Evolutionary conservation across 2,329 filamentous ascomycete species (phyloP), one percentile per base, ranked within the genome.

Genomic region (Cercospora sp.): DNA sequence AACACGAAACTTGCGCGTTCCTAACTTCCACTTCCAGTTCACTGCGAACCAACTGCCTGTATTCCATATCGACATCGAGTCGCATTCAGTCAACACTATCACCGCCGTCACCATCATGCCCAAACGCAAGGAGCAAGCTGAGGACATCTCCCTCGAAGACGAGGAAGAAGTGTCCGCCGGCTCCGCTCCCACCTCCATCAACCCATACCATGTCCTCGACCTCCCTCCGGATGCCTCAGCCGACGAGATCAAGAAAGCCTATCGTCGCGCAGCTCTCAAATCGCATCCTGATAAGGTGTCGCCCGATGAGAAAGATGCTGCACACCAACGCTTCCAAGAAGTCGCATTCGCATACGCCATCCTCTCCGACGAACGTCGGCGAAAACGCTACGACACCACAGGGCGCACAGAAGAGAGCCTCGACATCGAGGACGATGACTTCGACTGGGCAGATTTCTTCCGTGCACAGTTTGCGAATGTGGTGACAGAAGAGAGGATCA

Each of bases 301-400:
- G 13, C 65, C 66, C 91, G 85, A 88, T 24, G 82, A 90, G 63
- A 93, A 92, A 76, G 85, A 89, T 28, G 82, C 86, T 51, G 94
- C 95, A 1, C 90, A 97, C 74, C 84, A 85, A 69, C 90, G 87
- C 64, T 99, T 99, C 79, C 95, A 99, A 80, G 85, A 91, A 74
- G 89, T 99, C 74, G 94, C 94, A 26, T 94, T 97, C 76, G 94
- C 95, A 63, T 97, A 98, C 77, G 94, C 93, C 37, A 88, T 99
- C 61, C 91, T 99, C 40, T 97, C 92, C 34, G 92, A 97, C 74
- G 85, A 90, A 24, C 85, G 85, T 21, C 89, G 95, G 63, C 91
- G 95, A 73, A 89, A 89, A 74, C 91, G 92, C 68, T 99, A 97
- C 82, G 94, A 99, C 78, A 85, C 87, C 63, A 98, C 94, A 0